Evolutionary conservation across 805 yeast genomes (phyloP).

Genomic region (Lachancea sp.): DNA sequence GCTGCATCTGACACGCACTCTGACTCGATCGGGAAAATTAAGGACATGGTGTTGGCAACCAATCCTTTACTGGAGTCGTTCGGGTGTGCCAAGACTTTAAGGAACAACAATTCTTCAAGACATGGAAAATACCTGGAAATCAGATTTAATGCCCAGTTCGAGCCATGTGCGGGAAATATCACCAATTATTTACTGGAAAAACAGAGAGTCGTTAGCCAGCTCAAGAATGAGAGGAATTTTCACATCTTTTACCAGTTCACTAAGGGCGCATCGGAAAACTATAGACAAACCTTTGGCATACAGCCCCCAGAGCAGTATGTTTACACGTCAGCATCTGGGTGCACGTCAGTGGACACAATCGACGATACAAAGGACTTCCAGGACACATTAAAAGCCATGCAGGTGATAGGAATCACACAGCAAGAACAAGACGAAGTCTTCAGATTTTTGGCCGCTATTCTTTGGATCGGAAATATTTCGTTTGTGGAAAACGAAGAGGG

Average conservation of each 20-base stretch:
- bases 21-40: conserved; percentile 73
- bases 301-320: conserved; percentile 90
- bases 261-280: conserved; percentile 78
- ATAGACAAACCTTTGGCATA: conserved; percentile 79
- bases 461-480: conserved; percentile 92
- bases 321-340: conserved; percentile 81
- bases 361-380: conserved; percentile 75
- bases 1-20: conserved; percentile 67
- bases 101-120: conserved; percentile 96
- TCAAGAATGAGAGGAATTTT: conserved; percentile 86
- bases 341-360: conserved; percentile 79
- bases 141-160: conserved; percentile 70
- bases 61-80: conserved; percentile 97
- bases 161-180: conserved; percentile 92
- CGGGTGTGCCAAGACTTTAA: conserved; percentile 96
- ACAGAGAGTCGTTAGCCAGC: conserved; percentile 95
- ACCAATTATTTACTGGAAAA: conserved; percentile 92
- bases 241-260: conserved; percentile 96
- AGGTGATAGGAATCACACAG: conserved; percentile 72
- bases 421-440: conserved; percentile 88
- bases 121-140: conserved; percentile 96
- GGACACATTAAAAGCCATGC: conserved; percentile 84
- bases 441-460: conserved; percentile 70
- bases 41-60: conserved; percentile 96
- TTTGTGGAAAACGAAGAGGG: conserved; percentile 85